Evolutionary conservation across 805 yeast genomes (phyloP).

Genomic region (Lipomyces japonicus): DNA sequence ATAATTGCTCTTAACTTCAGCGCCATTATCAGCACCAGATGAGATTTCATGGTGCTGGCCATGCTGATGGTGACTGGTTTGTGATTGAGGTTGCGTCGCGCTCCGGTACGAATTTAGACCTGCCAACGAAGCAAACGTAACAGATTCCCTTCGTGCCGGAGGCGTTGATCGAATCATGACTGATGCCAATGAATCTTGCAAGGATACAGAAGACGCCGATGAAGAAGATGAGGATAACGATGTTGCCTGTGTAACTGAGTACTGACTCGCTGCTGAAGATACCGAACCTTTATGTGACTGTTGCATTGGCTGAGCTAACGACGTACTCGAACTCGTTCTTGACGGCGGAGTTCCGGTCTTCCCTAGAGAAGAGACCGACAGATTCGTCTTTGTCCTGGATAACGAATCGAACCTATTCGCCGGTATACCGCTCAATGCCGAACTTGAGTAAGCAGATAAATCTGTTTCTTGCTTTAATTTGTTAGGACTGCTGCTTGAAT

Average conservation of each 20-base stretch:
- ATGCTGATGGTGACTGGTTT: too few relatives aligned
- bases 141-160: constrained; percentile 20
- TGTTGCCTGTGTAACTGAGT: neutral
- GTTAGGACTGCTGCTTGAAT: neutral
- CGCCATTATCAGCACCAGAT: neutral
- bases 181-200: constrained; percentile 4
- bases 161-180: constrained; percentile 1
- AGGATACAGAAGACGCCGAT: constrained; percentile 9
- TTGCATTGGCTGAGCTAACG: neutral
- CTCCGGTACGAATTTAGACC: constrained; percentile 4
- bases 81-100: constrained; percentile 3
- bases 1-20: neutral
- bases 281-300: neutral
- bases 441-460: too few relatives aligned
- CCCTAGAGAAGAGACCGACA: too few relatives aligned
- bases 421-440: too few relatives aligned
- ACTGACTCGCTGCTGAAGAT: neutral
- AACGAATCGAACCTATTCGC: too few relatives aligned
- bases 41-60: too few relatives aligned
- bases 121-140: constrained; percentile 8
- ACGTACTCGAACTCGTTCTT: neutral
- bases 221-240: constrained; percentile 2
- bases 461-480: too few relatives aligned
- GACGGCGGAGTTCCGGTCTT: neutral
- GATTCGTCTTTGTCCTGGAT: too few relatives aligned